Evolutionary conservation across 1,284 basidiomycete genomes (phyloP), one percentile per base, ranked within the genome.

Genomic region (Ceratobasidium sp.): DNA sequence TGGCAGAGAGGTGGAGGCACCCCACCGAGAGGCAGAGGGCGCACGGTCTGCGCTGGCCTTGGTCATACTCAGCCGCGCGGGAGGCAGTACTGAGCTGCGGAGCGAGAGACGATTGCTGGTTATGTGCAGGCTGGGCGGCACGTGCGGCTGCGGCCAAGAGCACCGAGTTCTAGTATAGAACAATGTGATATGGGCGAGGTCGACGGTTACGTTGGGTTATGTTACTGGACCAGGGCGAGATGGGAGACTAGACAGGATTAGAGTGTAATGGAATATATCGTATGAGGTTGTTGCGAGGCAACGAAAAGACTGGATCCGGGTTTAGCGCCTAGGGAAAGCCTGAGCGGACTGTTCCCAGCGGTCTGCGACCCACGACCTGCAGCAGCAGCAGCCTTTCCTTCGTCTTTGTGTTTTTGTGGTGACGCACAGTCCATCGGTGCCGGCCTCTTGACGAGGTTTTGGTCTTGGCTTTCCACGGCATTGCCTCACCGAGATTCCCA

Each of bases 391-490:
- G 23, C 38, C 9, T 55, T 69, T 50, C 38, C 21, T 38, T 54
- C 26, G 18, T 28, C 6, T 57, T 57, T 28, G 11, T 69, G 32
- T 57, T 54, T 69, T 28, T 28, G 16, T 50, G n/a, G 59, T 54
- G 13, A 28, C 38, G 11, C 52, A 38, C n/a, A 57, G 9, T 32
- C 35, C 35, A 38, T 38, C 35, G 35, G 35, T 6, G 64, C 64
- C 52, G 64, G 43, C 49, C 64, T 57, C 52, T 66, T 66, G 63
- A 69, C 50, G 64, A 69, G 64, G 14, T 55, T 38, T 38, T 38
- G 35, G 35, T 54, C 64, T 69, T 69, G 64, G 64, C 64, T 57
- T 69, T 69, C 64, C 64, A 69, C 64, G 64, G 64, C 64, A 69
- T 69, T 69, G 64, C 64, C 64, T 69, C 64, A 69, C 28, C 50